These are phyloP conservation scores for Clarkia xantiana DNA, from an alignment of 345 rosid species.

Conservation along the genomic window DNA sequence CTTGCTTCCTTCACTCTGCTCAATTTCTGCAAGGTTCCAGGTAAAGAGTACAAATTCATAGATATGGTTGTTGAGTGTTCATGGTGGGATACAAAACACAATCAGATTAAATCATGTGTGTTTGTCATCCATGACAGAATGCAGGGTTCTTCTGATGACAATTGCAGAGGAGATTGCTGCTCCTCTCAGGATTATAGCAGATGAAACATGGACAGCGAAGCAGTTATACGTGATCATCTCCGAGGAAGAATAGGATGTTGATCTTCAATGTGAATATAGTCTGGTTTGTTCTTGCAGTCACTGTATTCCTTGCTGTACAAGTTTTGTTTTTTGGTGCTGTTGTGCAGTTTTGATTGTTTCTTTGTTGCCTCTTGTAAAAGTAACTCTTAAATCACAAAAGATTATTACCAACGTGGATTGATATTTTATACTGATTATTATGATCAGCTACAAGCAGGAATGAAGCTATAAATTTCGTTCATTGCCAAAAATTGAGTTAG, in stretches of 20 bases:
- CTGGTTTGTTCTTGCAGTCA: too few relatives aligned
- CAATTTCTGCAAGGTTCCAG: conserved; percentile 38
- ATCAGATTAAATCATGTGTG: neutral
- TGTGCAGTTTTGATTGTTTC: too few relatives aligned
- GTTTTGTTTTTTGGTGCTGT: too few relatives aligned
- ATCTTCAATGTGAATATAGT: neutral
- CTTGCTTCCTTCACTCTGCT: conserved; percentile 43
- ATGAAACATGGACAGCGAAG: conserved; percentile 36
- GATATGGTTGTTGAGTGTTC: neutral
- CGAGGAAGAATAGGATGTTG: conserved; percentile 11
- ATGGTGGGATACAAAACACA: neutral
- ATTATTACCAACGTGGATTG: too few relatives aligned
- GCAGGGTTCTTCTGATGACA: conserved; percentile 29
- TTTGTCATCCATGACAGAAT: conserved; percentile 24
- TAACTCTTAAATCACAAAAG: too few relatives aligned
- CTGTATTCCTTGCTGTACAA: too few relatives aligned
- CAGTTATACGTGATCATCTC: conserved; percentile 18
- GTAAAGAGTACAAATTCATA: conserved; percentile 8
- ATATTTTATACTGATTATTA: too few relatives aligned
- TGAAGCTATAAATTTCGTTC: too few relatives aligned
- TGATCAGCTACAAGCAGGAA: too few relatives aligned
- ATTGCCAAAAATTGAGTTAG: too few relatives aligned
- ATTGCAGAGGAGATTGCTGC: conserved; percentile 27
- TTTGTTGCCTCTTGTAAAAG: too few relatives aligned
- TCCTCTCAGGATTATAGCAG: conserved; percentile 23